phyloP scores from a whole-genome alignment of 345 rosid species.

The Populus ilicifolia region DNA sequence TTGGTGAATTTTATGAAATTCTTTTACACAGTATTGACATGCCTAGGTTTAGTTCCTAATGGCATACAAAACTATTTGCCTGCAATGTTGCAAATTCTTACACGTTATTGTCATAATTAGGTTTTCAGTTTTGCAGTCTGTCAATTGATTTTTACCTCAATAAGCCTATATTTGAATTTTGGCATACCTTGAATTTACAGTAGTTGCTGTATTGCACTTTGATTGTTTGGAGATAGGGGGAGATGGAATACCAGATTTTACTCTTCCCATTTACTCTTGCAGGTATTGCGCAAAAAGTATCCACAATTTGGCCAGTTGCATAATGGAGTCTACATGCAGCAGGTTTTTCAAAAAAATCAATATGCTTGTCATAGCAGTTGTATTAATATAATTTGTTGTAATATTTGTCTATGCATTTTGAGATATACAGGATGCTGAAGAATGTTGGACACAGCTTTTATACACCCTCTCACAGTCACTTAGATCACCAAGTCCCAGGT shows the following conservation, averaged over 20 bases:
- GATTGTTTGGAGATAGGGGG: not conserved
- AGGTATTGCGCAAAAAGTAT: slow-evolving; percentile 83
- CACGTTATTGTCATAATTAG: not conserved
- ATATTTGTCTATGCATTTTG: slow-evolving; percentile 11
- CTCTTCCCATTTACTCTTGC: slow-evolving; percentile 22
- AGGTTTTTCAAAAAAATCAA: slow-evolving; percentile 39
- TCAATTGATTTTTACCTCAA: not conserved
- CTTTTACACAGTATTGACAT: not conserved
- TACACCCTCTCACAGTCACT: slow-evolving; percentile 92
- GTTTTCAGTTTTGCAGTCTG: not conserved
- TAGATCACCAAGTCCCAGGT: slow-evolving; percentile 55
- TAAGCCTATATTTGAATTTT: not conserved
- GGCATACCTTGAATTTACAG: not conserved
- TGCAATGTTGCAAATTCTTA: not conserved
- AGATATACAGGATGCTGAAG: slow-evolving; percentile 86
- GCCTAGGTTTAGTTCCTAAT: not conserved
- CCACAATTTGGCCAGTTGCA: slow-evolving; percentile 95
- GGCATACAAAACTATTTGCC: not conserved
- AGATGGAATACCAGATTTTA: not conserved
- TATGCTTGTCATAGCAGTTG: not conserved
- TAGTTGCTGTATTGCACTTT: not conserved
- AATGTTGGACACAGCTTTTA: slow-evolving; percentile 94
- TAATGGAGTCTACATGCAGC: slow-evolving; percentile 94
- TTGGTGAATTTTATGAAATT: too few relatives aligned
- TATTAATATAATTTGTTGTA: not conserved